Evolutionary conservation across 352 stramenopile species (phyloP), one percentile per base, ranked within the genome.

Genomic region (Globisporangium camurandrum): DNA sequence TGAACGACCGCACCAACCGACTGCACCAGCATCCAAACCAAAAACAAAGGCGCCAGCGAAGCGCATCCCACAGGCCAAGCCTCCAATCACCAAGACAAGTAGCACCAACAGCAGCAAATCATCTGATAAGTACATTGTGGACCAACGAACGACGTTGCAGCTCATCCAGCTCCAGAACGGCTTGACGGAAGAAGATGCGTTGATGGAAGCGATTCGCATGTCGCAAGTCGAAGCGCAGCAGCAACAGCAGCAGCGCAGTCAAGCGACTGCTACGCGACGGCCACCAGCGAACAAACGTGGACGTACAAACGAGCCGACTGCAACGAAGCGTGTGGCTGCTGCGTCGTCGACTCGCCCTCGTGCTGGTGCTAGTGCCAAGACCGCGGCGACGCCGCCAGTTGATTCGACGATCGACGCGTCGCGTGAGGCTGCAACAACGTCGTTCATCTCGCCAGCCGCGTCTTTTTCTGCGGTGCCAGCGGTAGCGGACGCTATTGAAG

Each of bases 131-230:
- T 62, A 66, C 33, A 51, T 74, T 31, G 42, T 55, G 46, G 59
- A 75, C 22, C 62, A 75, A 49, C 44, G 52, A 16, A 47, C 62
- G 2, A 71, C 63, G 14, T 44, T 66, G 17, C 59, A 85, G 43
- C 70, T 83, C 47, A 75, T 78, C 24, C 66, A 80, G 34, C 83
- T 86, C 38, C 79, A 90, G 50, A 50, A 84, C 46, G 76, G 81
- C 24, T 66, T 90, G 58, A 78, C 74, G 2, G 79, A 90, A 39
- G 79, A 88, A 56, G 79, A 90, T 36, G 79, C 79, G 4, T 54
- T 84, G 17, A 47, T 76, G 17, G 49, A 87, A 61, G 79, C 74
- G 7, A 69, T 90, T 40, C 69, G 78, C 30, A 77, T 86, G 59
- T 90, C 76, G 0, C 51, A 71, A 44, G 46, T 53, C 6, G 60